A percentile compares a stretch with the other conserved stretches of the same genome.
Conservation (phyloP, 1,139 yeast species). For the Geotrichum candidum region DNA sequence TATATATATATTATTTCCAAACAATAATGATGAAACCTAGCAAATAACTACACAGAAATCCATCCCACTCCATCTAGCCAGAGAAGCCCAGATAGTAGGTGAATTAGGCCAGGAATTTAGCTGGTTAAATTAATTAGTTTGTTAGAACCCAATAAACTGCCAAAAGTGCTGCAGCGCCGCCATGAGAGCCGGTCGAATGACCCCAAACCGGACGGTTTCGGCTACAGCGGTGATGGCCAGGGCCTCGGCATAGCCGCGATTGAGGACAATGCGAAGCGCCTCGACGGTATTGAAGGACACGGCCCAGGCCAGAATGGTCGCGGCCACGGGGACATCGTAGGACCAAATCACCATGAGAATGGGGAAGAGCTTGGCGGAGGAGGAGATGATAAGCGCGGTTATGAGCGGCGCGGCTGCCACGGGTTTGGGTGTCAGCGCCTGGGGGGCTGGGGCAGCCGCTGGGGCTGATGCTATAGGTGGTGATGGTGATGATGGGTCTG, state of each 20-base stretch:
- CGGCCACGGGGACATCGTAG: constrained; percentile 70
- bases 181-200: not conserved
- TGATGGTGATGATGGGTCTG: not conserved
- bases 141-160: not conserved
- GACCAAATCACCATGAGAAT: constrained; percentile 97
- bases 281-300: constrained; percentile 62
- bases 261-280: constrained; percentile 53
- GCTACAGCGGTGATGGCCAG: not conserved
- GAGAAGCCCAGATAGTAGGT: not conserved
- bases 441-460: no score
- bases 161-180: not conserved
- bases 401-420: constrained; percentile 40
- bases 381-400: constrained; percentile 65
- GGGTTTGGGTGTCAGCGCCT: not conserved
- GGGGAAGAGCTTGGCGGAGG: constrained; percentile 78
- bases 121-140: not conserved
- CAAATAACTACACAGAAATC: not conserved
- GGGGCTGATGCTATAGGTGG: constrained; percentile 9
- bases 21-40: not conserved
- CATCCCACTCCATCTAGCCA: no score
- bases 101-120: not conserved
- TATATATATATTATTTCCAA: not conserved
- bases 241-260: constrained; percentile 35
- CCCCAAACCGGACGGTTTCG: not conserved
- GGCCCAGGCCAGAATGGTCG: constrained; percentile 53